phyloP scores from a whole-genome alignment of 805 yeast genomes.

The Candida dendrica region DNA sequence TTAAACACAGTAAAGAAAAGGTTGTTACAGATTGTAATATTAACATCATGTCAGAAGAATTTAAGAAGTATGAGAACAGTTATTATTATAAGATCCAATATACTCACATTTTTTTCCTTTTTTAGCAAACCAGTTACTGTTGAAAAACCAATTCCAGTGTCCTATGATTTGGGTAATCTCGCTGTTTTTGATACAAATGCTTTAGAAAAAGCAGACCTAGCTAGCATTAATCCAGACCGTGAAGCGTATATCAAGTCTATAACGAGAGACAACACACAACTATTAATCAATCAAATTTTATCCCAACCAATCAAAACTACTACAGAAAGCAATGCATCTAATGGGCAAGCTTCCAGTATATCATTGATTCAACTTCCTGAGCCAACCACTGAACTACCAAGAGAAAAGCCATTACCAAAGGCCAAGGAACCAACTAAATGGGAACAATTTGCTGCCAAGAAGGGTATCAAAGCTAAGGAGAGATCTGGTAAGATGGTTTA shows the following conservation, averaged over 20 bases:
- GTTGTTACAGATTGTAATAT: neutral
- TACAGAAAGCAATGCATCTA: slow-evolving; percentile 57
- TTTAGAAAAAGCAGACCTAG: slow-evolving; percentile 53
- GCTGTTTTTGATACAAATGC: slow-evolving; percentile 90
- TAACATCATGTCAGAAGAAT: neutral
- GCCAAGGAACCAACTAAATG: slow-evolving; percentile 89
- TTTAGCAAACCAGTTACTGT: slow-evolving; percentile 70
- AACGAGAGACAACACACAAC: slow-evolving; percentile 89
- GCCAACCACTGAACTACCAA: slow-evolving; percentile 72
- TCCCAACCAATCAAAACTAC: slow-evolving; percentile 87
- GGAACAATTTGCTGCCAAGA: slow-evolving; percentile 94
- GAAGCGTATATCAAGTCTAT: slow-evolving; percentile 58
- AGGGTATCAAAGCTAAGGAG: slow-evolving; percentile 88
- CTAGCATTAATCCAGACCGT: slow-evolving; percentile 42
- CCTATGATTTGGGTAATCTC: slow-evolving; percentile 84
- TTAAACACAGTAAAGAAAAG: no score
- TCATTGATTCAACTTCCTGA: slow-evolving; percentile 81
- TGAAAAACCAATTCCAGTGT: slow-evolving; percentile 84
- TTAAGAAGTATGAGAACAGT: neutral
- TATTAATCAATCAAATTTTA: slow-evolving; percentile 81
- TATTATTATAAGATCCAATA: no score
- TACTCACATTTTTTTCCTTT: neutral
- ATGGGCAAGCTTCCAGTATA: slow-evolving; percentile 63
- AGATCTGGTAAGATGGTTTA: slow-evolving; percentile 83
- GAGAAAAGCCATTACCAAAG: slow-evolving; percentile 95